Evolutionary conservation across 2,329 filamentous ascomycete genomes (phyloP), one percentile per base, ranked within the genome.

Genomic region (Stachybotrys chlorohalonatus): DNA sequence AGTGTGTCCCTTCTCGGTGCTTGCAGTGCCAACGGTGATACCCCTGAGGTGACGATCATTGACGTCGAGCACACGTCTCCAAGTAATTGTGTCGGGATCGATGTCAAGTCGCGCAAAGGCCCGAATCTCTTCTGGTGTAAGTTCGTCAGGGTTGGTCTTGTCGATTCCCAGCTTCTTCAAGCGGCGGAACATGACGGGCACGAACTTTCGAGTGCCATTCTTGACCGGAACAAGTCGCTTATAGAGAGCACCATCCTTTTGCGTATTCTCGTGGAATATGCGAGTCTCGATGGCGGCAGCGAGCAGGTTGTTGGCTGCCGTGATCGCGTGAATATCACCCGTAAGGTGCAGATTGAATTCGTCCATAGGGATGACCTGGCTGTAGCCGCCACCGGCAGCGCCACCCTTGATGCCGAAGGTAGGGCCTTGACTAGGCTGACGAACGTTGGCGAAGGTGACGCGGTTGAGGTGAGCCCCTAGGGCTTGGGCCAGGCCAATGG

Each of bases 321-420:
- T 91, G 66, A 99, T 94, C 60, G 94, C 94, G 70, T 99, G 94
- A 55, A 99, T 97, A 69, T 99, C 94, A 65, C 94, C 94, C 54
- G 94, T 99, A 65, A 99, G 76, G 71, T 99, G 94, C 67, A 99
- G 78, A 74, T 99, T 99, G 79, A 99, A 99, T 72, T 99, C 94
- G 65, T 99, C 94, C 94, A 99, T 99, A 56, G 94, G 94, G 64
- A 99, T 97, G 67, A 99, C 94, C 72, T 99, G 94, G 71, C 90
- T 96, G 82, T 97, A 99, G 46, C 94, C 94, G 70, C 94, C 94
- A 65, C 94, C 94, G 55, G 94, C 94, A 56, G 94, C 94, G 65
- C 94, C 94, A 59, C 94, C 94, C 80, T 99, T 99, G 80, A 99
- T 97, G 66, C 94, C 94, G 70, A 99, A 99, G 0, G 94, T 99